A percentile compares a stretch with the other conserved stretches of the same genome.
These are phyloP conservation scores for Globomyces sp. DNA, from an alignment of 371 early-diverging fungal species.

Conservation along the genomic window DNA sequence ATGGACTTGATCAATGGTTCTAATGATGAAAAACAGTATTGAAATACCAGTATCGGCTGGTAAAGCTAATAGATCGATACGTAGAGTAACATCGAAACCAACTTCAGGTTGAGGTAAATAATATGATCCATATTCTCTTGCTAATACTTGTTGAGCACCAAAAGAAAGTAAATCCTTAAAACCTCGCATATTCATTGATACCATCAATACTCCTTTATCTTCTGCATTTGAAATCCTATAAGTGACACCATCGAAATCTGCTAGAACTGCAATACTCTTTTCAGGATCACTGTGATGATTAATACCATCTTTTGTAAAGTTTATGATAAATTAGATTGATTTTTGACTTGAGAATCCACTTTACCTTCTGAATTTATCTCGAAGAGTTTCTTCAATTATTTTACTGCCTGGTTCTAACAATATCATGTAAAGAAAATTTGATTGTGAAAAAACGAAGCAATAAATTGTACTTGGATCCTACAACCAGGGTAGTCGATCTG, in stretches of 20 bases:
- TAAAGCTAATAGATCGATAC: constrained; percentile 74
- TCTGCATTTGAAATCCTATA: constrained; percentile 82
- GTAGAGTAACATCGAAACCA: constrained; percentile 81
- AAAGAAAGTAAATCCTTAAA: constrained; percentile 70
- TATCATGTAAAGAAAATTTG: constrained; percentile 1
- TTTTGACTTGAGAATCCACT: background rate
- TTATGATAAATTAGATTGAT: background rate
- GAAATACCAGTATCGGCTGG: constrained; percentile 67
- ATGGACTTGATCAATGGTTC: constrained; percentile 76
- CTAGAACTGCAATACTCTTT: constrained; percentile 74
- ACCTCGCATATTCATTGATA: constrained; percentile 86
- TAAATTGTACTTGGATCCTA: background rate
- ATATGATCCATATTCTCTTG: constrained; percentile 73
- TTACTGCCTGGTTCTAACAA: constrained; percentile 19
- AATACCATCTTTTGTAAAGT: background rate
- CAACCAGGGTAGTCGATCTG: too few relatives aligned
- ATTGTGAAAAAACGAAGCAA: background rate
- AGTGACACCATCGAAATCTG: constrained; percentile 94
- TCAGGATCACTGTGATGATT: constrained; percentile 66
- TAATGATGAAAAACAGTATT: constrained; percentile 19
- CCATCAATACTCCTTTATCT: constrained; percentile 60
- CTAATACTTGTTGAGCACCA: constrained; percentile 78
- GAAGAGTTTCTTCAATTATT: constrained; percentile 18
- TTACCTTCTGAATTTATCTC: constrained; percentile 11
- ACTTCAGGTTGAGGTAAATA: constrained; percentile 62